A percentile compares a stretch with the other conserved stretches of the same genome.
phyloP scores from a whole-genome alignment of 768 basidiomycete genomes.

The Boletus rubroflammeus region DNA sequence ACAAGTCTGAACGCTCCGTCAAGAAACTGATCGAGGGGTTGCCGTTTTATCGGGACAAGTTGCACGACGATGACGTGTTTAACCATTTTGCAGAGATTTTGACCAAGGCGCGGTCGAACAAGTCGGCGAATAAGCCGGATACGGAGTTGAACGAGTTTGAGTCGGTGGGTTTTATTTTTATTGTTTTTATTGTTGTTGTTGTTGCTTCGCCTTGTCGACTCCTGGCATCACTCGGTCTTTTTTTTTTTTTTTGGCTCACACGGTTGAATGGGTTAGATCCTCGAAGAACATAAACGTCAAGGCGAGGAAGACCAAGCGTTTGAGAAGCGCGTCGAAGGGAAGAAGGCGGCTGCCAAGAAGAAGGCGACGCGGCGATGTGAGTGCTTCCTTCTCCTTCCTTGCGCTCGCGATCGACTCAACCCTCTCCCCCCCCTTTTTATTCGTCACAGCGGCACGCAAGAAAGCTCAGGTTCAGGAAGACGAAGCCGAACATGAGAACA shows the following conservation, averaged over 20 bases:
- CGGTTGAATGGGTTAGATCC: conserved; percentile 48
- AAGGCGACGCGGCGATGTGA: conserved; percentile 56
- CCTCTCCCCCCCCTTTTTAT: neutral
- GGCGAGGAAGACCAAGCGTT: conserved; percentile 91
- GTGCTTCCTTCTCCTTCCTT: neutral
- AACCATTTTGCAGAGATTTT: conserved; percentile 85
- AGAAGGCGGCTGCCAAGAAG: conserved; percentile 74
- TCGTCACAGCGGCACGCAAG: conserved; percentile 31
- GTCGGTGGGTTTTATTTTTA: conserved; percentile 46
- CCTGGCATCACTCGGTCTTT: too few species aligned
- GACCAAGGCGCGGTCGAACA: conserved; percentile 87
- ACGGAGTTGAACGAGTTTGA: conserved; percentile 95
- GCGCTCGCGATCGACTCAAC: neutral
- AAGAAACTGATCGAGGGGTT: conserved; percentile 95
- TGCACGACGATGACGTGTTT: conserved; percentile 84
- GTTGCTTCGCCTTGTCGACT: too few species aligned
- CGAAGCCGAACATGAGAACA: conserved; percentile 8
- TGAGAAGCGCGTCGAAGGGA: conserved; percentile 80
- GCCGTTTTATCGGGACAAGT: conserved; percentile 92
- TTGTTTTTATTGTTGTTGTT: too few species aligned
- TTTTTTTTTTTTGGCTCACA: neutral
- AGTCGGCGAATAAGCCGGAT: conserved; percentile 89
- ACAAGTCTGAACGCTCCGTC: conserved; percentile 94
- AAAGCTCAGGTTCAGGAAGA: conserved; percentile 23
- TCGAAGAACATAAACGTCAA: conserved; percentile 77